Evolutionary conservation across 2,329 filamentous ascomycete species (phyloP).

Genomic region (Colletotrichum liriopes): DNA sequence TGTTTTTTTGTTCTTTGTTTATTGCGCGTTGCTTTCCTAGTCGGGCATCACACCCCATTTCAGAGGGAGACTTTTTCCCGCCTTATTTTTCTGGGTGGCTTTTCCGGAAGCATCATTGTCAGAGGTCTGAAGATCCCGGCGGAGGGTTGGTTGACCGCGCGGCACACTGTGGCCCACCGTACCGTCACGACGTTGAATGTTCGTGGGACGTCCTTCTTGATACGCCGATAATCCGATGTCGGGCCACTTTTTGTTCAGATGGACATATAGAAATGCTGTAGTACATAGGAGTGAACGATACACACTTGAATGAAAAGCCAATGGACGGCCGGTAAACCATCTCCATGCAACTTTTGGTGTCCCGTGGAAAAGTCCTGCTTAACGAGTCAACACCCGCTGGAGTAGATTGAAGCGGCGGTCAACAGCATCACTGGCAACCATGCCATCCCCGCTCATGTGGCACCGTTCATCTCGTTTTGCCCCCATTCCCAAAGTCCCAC

Average conservation of each 20-base stretch:
- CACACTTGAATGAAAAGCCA: constrained; percentile 22
- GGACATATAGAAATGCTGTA: constrained; percentile 38
- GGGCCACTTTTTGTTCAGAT: constrained; percentile 24
- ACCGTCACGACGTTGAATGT: neutral
- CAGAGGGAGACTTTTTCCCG: neutral
- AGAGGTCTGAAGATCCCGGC: neutral
- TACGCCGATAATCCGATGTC: constrained; percentile 17
- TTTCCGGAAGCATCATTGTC: constrained; percentile 1
- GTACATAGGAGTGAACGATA: constrained; percentile 28
- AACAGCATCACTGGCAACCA: constrained; percentile 4
- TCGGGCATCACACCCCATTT: constrained; percentile 1
- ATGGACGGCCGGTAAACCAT: constrained; percentile 11
- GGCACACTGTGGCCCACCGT: neutral
- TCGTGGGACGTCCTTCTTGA: constrained; percentile 12
- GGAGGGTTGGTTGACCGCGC: neutral
- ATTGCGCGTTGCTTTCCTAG: constrained; percentile 17
- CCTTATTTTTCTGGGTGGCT: neutral
- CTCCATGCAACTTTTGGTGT: neutral
- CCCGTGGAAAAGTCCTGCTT: neutral
- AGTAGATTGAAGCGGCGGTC: constrained; percentile 21
- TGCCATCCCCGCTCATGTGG: constrained; percentile 15
- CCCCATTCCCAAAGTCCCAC: neutral
- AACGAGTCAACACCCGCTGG: constrained; percentile 4
- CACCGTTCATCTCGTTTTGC: constrained; percentile 10
- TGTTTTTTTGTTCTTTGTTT: constrained; percentile 37